phyloP scores from a whole-genome alignment of 129 eudicot species.

The Escallonia rubra region DNA sequence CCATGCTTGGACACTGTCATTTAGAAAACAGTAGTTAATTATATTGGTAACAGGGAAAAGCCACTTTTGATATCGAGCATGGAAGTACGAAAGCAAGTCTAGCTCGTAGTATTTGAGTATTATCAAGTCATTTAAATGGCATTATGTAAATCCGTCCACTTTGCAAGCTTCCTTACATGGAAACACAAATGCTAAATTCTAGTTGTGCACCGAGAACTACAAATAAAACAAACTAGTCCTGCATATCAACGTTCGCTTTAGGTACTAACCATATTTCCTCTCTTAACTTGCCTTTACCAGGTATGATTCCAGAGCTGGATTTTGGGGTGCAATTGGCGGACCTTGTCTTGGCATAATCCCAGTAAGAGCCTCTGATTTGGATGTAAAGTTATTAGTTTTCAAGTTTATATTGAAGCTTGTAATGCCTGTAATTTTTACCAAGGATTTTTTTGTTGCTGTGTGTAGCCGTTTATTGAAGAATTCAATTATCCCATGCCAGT shows the following conservation, averaged over 20 bases:
- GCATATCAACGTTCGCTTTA: background rate
- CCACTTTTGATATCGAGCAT: background rate
- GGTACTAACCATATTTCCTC: background rate
- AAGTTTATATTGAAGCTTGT: background rate
- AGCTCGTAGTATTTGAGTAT: too few relatives aligned
- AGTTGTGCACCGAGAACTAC: too few relatives aligned
- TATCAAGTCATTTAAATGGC: too few relatives aligned
- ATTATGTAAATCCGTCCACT: background rate
- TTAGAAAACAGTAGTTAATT: background rate
- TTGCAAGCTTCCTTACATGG: background rate
- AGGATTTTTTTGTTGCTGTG: background rate
- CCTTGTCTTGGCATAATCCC: slow-evolving; percentile 97
- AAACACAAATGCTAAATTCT: too few relatives aligned
- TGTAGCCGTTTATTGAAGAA: slow-evolving; percentile 89
- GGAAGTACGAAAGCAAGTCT: too few relatives aligned
- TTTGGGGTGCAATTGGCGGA: slow-evolving; percentile 96
- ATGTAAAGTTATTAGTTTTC: background rate
- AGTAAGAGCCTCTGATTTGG: slow-evolving; percentile 43
- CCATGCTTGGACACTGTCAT: background rate
- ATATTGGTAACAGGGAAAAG: background rate
- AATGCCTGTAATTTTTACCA: background rate
- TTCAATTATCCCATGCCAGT: slow-evolving; percentile 79
- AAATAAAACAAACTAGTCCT: too few relatives aligned
- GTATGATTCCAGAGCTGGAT: slow-evolving; percentile 93
- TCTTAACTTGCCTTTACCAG: slow-evolving; percentile 27